Base-by-base conservation (phyloP, 176 grass and related monocot genomes). In the Ensete glaucum region DNA sequence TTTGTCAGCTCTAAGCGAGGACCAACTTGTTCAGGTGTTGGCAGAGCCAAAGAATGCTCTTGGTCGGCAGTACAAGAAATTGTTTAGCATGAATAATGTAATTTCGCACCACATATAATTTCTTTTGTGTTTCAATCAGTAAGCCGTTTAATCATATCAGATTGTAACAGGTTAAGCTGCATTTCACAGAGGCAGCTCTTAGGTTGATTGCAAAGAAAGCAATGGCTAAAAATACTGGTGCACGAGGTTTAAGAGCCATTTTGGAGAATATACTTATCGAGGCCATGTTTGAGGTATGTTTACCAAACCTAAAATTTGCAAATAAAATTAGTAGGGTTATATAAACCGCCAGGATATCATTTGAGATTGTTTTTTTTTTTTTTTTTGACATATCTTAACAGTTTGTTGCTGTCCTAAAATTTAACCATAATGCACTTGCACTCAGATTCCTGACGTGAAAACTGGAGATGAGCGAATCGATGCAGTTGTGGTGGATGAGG, bases 201-300 rank as follows among this genome's bases (percentile, higher is more conserved):
- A 78, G 85, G 83, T 82, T 85, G 82, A 93, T 98, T 85, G 82
- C 94, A 5, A 83, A 91, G 77, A 98, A 93, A 77, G 94, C 94
- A 72, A 89, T 98, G 88, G 83, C 82, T 21, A 98, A 98, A 87
- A 98, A 91, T 83, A 98, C 90, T 0, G 94, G 94, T 76, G 94
- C 94, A 50, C 86, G 94, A 62, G 94, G 94, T 71, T 82, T 99
- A 83, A 85, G 96, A 71, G 89, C 96, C 15, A 89, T 99, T 73
- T 90, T 99, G 84, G 96, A 99, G 80, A 91, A 79, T 86, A 95
- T 99, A 87, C 91, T 99, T 74, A 89, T 87, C 75, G 96, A 99
- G 77, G 76, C 96, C 75, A 99, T 99, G 96, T 99, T 89, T 81
- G 91, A 99, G 96, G 96, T 99, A 84, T 67, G 81, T 84, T 68